Evolutionary conservation across 345 rosid genomes (phyloP).

Genomic region (Populus davidiana): DNA sequence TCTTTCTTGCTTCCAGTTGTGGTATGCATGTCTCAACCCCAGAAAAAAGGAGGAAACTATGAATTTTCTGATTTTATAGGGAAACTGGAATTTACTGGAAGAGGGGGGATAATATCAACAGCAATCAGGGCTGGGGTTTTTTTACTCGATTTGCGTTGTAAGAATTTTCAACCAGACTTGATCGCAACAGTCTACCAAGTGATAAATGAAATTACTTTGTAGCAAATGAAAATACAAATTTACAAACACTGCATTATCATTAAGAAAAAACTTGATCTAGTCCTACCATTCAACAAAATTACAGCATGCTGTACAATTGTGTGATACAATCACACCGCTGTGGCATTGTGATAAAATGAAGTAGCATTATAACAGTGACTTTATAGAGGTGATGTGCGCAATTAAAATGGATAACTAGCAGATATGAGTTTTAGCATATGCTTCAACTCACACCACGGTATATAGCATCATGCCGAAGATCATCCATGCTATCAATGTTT

Average conservation of each 20-base stretch:
- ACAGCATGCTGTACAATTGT: constrained; percentile 8
- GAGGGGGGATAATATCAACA: not conserved
- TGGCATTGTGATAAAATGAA: not conserved
- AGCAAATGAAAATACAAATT: constrained; percentile 9
- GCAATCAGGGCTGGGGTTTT: not conserved
- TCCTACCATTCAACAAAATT: constrained; percentile 4
- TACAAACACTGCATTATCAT: constrained; percentile 5
- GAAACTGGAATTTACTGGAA: not conserved
- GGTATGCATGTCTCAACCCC: not conserved
- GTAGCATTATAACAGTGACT: not conserved
- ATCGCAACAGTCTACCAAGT: no score
- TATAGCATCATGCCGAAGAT: constrained; percentile 70
- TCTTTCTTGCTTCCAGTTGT: no score
- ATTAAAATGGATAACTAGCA: not conserved
- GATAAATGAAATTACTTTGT: not conserved
- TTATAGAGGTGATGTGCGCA: not conserved
- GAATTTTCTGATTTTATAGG: not conserved
- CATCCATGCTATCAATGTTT: constrained; percentile 82
- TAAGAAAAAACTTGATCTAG: not conserved
- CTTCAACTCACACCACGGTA: constrained; percentile 70
- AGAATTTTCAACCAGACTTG: not conserved
- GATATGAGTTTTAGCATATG: not conserved
- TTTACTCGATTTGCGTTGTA: not conserved
- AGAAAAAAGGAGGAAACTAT: not conserved
- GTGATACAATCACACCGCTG: not conserved